Percentiles rank a stretch among this genome's conserved stretches.
phyloP scores from a whole-genome alignment of 2,329 filamentous ascomycete species.

The Exutisphaerella laricina region DNA sequence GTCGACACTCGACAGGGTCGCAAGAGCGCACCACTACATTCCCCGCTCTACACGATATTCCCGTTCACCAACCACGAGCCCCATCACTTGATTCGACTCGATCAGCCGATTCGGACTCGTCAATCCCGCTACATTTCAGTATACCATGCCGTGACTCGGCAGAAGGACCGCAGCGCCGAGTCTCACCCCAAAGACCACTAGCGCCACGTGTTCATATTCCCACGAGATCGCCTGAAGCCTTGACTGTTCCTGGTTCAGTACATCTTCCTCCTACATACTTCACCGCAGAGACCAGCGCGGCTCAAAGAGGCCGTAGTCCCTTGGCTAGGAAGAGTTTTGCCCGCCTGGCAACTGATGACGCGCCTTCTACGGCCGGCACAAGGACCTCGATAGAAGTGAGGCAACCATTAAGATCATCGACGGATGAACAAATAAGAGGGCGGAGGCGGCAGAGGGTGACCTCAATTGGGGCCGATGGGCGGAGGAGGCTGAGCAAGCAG shows the following conservation, averaged over 20 bases:
- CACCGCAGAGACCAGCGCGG: conserved; percentile 8
- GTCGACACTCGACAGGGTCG: neutral
- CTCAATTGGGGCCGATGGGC: conserved; percentile 21
- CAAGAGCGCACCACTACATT: neutral
- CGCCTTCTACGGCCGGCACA: conserved; percentile 14
- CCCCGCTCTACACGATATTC: conserved; percentile 1
- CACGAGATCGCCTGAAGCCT: conserved; percentile 7
- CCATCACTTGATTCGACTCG: conserved; percentile 13
- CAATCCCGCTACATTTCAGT: conserved; percentile 17
- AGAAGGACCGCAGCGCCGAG: neutral
- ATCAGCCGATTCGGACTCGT: conserved; percentile 13
- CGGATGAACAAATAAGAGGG: conserved; percentile 10
- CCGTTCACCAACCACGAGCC: conserved; percentile 1
- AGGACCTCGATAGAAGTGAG: conserved; percentile 19
- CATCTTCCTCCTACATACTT: conserved; percentile 10
- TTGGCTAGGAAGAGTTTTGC: conserved; percentile 42
- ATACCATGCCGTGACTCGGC: conserved; percentile 4
- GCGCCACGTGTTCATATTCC: conserved; percentile 6
- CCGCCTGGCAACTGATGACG: conserved; percentile 19
- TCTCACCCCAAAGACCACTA: neutral
- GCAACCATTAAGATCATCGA: conserved; percentile 14
- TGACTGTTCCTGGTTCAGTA: conserved; percentile 8
- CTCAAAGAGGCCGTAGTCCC: conserved; percentile 40
- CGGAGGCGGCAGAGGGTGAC: conserved; percentile 16
- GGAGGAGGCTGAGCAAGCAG: conserved; percentile 24